Conservation (phyloP, 306 rosid genomes). For the Fragaria ananassa region DNA sequence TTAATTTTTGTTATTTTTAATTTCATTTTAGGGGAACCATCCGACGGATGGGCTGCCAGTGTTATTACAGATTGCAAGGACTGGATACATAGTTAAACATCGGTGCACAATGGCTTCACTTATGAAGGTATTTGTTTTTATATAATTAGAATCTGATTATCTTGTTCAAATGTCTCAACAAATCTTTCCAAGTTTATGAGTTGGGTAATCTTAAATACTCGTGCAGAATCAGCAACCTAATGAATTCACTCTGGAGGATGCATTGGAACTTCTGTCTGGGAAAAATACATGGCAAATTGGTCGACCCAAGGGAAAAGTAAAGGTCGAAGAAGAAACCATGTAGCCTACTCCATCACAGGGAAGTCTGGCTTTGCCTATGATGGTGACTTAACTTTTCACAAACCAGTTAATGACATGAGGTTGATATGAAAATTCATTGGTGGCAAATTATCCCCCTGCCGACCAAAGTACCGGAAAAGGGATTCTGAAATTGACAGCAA, state of each 20-base stretch:
- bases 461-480: background rate
- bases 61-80: slow-evolving; percentile 50
- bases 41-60: slow-evolving; percentile 80
- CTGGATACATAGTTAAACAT: slow-evolving; percentile 63
- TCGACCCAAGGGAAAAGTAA: slow-evolving; percentile 58
- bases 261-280: slow-evolving; percentile 63
- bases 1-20: background rate
- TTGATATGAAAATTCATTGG: background rate
- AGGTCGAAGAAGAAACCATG: slow-evolving; percentile 38
- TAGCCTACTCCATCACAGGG: slow-evolving; percentile 17
- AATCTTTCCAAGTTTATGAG: background rate
- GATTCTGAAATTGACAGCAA: background rate
- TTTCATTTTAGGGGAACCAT: slow-evolving; percentile 68
- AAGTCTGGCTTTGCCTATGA: background rate
- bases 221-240: slow-evolving; percentile 58
- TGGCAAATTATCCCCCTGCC: background rate
- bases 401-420: background rate
- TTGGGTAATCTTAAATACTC: slow-evolving; percentile 16
- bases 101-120: slow-evolving; percentile 50
- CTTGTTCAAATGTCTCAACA: background rate
- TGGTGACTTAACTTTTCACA: slow-evolving; percentile 4
- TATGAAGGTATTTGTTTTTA: slow-evolving; percentile 54
- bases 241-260: slow-evolving; percentile 59
- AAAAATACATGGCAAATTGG: slow-evolving; percentile 46
- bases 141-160: background rate